Evolutionary conservation across 1,284 basidiomycete genomes (phyloP).

Genomic region (Cutaneotrichosporon mucoides): DNA sequence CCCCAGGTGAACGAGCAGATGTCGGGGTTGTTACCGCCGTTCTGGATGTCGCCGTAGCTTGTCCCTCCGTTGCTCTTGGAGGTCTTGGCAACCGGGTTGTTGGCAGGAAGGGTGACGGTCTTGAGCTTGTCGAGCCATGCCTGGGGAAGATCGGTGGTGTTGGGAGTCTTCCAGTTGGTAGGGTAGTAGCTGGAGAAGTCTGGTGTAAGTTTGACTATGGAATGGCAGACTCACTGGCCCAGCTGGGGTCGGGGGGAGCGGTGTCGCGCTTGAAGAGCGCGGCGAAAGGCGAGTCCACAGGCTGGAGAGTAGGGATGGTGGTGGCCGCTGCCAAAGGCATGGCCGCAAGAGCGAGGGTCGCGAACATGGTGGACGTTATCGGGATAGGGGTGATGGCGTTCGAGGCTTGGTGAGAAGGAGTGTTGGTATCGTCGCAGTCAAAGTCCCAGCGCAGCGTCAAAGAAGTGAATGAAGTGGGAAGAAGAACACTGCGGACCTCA

Average conservation of each 20-base stretch:
- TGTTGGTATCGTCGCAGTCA: too few relatives aligned
- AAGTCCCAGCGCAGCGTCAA: too few relatives aligned
- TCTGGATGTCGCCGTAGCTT: conserved; percentile 24
- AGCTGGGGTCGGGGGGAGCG: conserved; percentile 8
- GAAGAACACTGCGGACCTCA: too few relatives aligned
- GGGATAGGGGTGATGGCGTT: too few relatives aligned
- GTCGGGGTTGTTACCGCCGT: conserved; percentile 24
- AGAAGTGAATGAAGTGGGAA: too few relatives aligned
- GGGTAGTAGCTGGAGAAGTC: conserved; percentile 23
- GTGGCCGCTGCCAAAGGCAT: conserved; percentile 5
- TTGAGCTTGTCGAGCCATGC: conserved; percentile 27
- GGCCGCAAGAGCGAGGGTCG: conserved; percentile 9
- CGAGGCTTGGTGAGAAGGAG: too few relatives aligned
- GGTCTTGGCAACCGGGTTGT: conserved; percentile 8
- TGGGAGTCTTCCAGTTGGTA: conserved; percentile 4
- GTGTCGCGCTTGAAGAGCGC: conserved; percentile 24
- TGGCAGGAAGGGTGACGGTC: neutral
- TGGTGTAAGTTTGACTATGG: too few relatives aligned
- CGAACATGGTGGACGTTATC: conserved; percentile 14
- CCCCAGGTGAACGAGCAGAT: conserved; percentile 47
- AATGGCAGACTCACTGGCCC: conserved; percentile 17
- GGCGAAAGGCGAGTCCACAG: conserved; percentile 14
- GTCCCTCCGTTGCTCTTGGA: too few relatives aligned
- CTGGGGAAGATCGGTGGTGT: conserved; percentile 20
- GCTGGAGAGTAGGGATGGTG: conserved; percentile 11